Percentiles rank a stretch among this genome's conserved stretches.
Evolutionary conservation across 768 basidiomycete species (phyloP).

Genomic region (Trametes elegans): DNA sequence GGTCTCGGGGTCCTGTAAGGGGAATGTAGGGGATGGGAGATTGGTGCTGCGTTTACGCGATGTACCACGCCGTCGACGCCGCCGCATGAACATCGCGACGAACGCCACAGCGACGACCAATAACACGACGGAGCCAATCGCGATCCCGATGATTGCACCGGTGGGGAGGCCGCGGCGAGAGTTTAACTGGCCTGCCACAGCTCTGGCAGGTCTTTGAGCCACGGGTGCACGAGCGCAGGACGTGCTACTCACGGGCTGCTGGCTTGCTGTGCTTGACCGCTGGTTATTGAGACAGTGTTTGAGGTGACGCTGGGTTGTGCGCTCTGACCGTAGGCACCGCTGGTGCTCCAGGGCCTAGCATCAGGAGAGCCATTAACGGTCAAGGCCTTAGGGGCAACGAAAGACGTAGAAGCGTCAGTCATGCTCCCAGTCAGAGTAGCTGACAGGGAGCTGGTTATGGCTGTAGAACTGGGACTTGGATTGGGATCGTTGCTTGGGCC

Average conservation of each 20-base stretch:
- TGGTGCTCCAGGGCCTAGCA: too few relatives aligned
- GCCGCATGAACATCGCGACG: conserved; percentile 11
- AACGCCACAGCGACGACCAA: conserved; percentile 8
- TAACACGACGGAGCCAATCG: conserved; percentile 7
- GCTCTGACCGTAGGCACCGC: too few relatives aligned
- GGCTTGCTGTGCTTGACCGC: neutral
- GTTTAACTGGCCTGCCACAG: neutral
- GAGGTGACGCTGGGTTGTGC: too few relatives aligned
- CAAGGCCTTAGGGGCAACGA: too few relatives aligned
- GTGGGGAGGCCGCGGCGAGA: conserved; percentile 6
- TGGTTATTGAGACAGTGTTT: too few relatives aligned
- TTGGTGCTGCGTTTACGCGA: neutral
- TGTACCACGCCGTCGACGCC: conserved; percentile 3
- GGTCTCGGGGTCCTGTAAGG: conserved; percentile 18
- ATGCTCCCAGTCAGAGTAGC: too few relatives aligned
- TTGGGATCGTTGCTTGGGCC: too few relatives aligned
- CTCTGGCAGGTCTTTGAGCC: neutral
- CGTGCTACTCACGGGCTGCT: neutral
- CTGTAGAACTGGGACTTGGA: too few relatives aligned
- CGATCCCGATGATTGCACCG: conserved; percentile 15
- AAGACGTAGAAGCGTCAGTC: too few relatives aligned
- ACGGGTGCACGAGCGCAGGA: neutral
- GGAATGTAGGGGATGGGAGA: conserved; percentile 13
- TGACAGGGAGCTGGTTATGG: too few relatives aligned
- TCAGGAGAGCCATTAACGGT: too few relatives aligned